These are phyloP conservation scores for Avena eriantha DNA, from an alignment of 176 grass and related monocot species.

Conservation along the genomic window DNA sequence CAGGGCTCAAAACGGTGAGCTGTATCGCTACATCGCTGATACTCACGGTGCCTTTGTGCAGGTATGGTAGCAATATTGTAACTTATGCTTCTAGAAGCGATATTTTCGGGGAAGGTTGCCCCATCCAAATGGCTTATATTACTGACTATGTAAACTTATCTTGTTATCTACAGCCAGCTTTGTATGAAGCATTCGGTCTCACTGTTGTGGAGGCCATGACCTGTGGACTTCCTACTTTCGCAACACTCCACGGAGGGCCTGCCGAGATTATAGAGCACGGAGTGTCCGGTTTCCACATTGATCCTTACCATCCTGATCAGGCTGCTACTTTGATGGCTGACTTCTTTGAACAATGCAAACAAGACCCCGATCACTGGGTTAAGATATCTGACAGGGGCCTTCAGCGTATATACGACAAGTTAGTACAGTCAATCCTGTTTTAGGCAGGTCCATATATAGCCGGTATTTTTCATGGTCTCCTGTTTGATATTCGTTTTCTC, in stretches of 20 bases:
- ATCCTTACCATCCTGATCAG: slow-evolving; percentile 83
- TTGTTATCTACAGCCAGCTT: slow-evolving; percentile 69
- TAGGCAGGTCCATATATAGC: neutral
- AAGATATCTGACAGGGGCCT: slow-evolving; percentile 67
- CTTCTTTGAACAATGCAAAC: slow-evolving; percentile 76
- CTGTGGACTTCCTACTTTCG: slow-evolving; percentile 90
- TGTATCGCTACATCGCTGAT: slow-evolving; percentile 96
- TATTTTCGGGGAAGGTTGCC: neutral
- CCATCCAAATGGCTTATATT: neutral
- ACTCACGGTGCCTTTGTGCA: slow-evolving; percentile 90
- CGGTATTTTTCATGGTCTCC: slow-evolving; percentile 5
- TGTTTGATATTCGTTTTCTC: slow-evolving; percentile 20
- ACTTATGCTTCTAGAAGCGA: neutral
- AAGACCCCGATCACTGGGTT: slow-evolving; percentile 68
- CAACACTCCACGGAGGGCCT: slow-evolving; percentile 88
- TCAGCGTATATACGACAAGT: slow-evolving; percentile 82
- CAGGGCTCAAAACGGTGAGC: slow-evolving; percentile 78
- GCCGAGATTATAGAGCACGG: slow-evolving; percentile 94
- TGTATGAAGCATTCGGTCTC: slow-evolving; percentile 96
- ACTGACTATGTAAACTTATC: neutral
- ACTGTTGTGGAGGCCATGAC: slow-evolving; percentile 95
- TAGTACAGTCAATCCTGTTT: slow-evolving; percentile 15
- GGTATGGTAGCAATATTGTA: slow-evolving; percentile 51
- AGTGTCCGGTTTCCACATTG: slow-evolving; percentile 90
- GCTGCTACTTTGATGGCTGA: slow-evolving; percentile 70